Evolutionary conservation across 345 rosid genomes (phyloP), one percentile per base, ranked within the genome.

Genomic region (Heritiera littoralis): DNA sequence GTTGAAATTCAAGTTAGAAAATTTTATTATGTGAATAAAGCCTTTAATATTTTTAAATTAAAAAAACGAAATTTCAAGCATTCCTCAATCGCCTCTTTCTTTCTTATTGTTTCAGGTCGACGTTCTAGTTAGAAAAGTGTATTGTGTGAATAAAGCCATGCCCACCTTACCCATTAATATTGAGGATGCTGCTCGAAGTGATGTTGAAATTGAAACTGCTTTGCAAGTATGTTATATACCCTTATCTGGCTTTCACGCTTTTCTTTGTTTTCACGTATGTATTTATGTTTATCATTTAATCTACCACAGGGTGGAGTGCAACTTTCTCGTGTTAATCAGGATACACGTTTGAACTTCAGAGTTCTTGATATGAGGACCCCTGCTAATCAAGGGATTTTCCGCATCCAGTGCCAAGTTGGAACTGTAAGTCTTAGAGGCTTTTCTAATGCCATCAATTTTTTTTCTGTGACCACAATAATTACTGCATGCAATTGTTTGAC

Each of bases 101-200:
- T 59, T 59, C 12, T 80, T 15, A 3, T 28, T 77, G 5, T 78
- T 70, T 46, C 20, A 92, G 97, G 93, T 96, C 46, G 97, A 92
- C 48, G 75, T 94, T 73, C 97, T 89, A 81, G 87, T 90, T 11
- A 84, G 85, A 30, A 92, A 86, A 78, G 69, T 91, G 8, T 90
- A 89, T 69, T 94, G 92, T 66, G 64, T 94, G 38, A 87, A 79
- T 89, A 89, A 71, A 84, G 94, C 97, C 15, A 14, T 85, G 79
- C 81, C 90, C 2, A 79, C 78, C 9, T 82, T 90, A 58, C 99
- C 98, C 12, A 88, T 96, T 78, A 90, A 78, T 51, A 87, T 92
- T 2, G 97, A 92, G 84, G 98, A 94, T 85, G 97, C 97, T 72
- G 84, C 95, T 2, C 82, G 94, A 59, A 95, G 97, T 78, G 97